phyloP scores from a whole-genome alignment of 106 monocot species.

The Ottelia alismoides region DNA sequence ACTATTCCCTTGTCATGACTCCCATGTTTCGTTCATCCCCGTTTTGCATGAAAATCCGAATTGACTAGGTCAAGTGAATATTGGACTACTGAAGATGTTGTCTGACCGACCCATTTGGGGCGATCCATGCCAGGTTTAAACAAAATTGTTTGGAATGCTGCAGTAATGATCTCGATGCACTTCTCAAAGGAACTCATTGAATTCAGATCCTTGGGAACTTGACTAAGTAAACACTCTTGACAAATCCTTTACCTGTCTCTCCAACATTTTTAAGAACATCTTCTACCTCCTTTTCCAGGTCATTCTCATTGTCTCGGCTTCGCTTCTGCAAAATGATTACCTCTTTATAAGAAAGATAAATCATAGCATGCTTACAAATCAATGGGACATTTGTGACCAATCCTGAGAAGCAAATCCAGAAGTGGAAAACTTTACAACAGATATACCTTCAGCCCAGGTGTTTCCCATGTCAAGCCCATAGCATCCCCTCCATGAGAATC shows the following conservation, averaged over 20 bases:
- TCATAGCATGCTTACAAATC: not conserved
- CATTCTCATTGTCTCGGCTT: slow-evolving; percentile 19
- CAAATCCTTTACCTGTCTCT: slow-evolving; percentile 49
- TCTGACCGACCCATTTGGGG: too few relatives aligned
- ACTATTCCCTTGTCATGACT: too few relatives aligned
- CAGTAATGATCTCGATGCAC: too few relatives aligned
- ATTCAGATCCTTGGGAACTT: slow-evolving; percentile 24
- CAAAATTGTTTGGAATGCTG: not conserved
- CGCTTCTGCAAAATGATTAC: slow-evolving; percentile 38
- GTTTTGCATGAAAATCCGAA: too few relatives aligned
- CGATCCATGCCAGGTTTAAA: too few relatives aligned
- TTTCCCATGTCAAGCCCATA: slow-evolving; percentile 86
- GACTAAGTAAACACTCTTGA: slow-evolving; percentile 43
- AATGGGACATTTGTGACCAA: not conserved
- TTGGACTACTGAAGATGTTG: too few relatives aligned
- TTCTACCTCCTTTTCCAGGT: slow-evolving; percentile 9
- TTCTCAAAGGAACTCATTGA: too few relatives aligned
- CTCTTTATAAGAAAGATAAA: not conserved
- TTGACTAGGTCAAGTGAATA: too few relatives aligned
- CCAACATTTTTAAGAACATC: slow-evolving; percentile 44
- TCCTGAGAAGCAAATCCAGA: not conserved
- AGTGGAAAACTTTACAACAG: not conserved
- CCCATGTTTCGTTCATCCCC: too few relatives aligned
- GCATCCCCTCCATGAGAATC: slow-evolving; percentile 81
- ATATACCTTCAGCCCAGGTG: slow-evolving; percentile 42